A percentile compares a stretch with the other conserved stretches of the same genome.
Evolutionary conservation across 495 filamentous ascomycete genomes (phyloP).

Genomic region (Aspergillus incahuasiensis): DNA sequence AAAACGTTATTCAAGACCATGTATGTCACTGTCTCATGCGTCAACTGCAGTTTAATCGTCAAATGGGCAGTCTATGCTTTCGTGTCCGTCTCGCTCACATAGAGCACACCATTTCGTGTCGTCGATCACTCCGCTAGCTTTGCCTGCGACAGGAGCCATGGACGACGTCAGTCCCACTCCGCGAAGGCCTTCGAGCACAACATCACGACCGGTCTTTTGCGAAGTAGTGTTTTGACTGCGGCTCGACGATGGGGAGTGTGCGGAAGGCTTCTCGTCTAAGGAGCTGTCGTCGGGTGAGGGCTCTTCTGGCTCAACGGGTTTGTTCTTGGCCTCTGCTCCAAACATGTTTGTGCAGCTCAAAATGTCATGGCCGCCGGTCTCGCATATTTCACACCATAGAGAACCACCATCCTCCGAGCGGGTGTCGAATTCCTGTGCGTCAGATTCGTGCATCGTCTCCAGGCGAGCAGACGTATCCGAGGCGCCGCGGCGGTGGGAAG

Average conservation of each 20-base stretch:
- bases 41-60: conserved; percentile 60
- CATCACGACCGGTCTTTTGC: conserved; percentile 43
- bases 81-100: conserved; percentile 93
- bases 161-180: conserved; percentile 47
- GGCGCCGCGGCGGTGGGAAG: conserved; percentile 22
- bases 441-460: conserved; percentile 65
- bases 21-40: conserved; percentile 10
- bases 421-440: conserved; percentile 66
- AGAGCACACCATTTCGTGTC: conserved; percentile 92
- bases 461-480: conserved; percentile 36
- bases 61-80: conserved; percentile 91
- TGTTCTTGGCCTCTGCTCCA: conserved; percentile 36
- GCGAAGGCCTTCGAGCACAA: conserved; percentile 60
- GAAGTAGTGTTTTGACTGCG: conserved; percentile 20
- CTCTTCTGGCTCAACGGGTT: conserved; percentile 12
- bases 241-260: conserved; percentile 15
- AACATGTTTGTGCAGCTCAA: conserved; percentile 90
- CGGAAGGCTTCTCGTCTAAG: conserved; percentile 18
- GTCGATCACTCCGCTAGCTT: conserved; percentile 73
- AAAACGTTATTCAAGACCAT: not conserved
- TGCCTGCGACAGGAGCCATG: conserved; percentile 61
- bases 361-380: conserved; percentile 90
- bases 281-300: conserved; percentile 10
- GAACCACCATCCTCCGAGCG: conserved; percentile 69
- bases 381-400: conserved; percentile 95